phyloP scores from a whole-genome alignment of 352 stramenopile genomes.

The Globisporangium emineosum region DNA sequence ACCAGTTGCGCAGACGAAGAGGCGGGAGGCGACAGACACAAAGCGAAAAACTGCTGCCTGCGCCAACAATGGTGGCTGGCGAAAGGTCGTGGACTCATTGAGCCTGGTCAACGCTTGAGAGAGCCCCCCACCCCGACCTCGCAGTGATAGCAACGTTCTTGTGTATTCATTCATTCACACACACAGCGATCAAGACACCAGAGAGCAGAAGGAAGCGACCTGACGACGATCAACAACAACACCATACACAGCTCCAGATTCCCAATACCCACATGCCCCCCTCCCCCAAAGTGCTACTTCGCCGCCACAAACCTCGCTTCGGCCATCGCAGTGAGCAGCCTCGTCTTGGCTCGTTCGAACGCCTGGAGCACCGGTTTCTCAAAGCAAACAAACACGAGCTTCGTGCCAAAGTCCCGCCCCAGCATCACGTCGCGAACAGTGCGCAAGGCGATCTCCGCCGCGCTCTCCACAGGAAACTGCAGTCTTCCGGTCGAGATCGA shows the following conservation, averaged over 20 bases:
- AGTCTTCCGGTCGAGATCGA: conserved; percentile 54
- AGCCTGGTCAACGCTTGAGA: background rate
- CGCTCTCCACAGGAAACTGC: conserved; percentile 31
- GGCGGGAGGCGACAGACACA: background rate
- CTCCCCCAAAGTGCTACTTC: background rate
- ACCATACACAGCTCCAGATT: background rate
- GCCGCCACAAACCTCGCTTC: conserved; percentile 2
- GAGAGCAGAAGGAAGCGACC: background rate
- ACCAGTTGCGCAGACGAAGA: background rate
- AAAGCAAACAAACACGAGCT: conserved; percentile 52
- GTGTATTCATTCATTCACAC: background rate
- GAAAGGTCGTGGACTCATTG: background rate
- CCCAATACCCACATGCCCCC: background rate
- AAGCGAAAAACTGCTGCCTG: background rate
- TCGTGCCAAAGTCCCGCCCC: conserved; percentile 30
- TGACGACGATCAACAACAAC: background rate
- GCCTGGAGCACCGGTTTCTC: conserved; percentile 32
- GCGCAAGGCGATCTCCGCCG: conserved; percentile 35
- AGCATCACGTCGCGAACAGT: conserved; percentile 45
- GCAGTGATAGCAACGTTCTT: background rate
- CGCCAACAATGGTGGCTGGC: background rate
- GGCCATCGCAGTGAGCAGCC: background rate
- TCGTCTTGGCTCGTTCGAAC: conserved; percentile 21
- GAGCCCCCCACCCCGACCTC: background rate
- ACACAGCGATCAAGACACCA: background rate